A percentile compares a stretch with the other conserved stretches of the same genome.
These are phyloP conservation scores for Umbilicus rupestris DNA, from an alignment of 164 flowering plant genomes.

Conservation along the genomic window DNA sequence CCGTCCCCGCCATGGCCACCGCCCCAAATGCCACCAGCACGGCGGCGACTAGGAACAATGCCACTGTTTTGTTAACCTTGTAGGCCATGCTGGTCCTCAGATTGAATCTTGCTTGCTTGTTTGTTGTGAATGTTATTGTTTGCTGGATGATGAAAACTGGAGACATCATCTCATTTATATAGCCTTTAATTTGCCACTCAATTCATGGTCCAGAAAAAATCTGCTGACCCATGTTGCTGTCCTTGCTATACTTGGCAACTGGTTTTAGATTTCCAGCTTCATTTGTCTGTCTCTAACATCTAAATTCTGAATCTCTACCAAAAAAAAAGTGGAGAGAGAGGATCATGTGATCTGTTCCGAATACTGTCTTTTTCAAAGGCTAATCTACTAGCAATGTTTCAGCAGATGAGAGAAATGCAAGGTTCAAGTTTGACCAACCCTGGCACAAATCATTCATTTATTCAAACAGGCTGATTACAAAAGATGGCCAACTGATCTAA, in stretches of 20 bases:
- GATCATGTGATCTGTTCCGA: too few species aligned
- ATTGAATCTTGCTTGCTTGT: not conserved
- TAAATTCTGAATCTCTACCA: too few species aligned
- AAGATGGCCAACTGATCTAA: not conserved
- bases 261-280: too few species aligned
- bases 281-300: too few species aligned
- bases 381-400: too few species aligned
- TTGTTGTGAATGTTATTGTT: not conserved
- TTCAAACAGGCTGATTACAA: not conserved
- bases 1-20: not conserved
- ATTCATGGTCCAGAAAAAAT: not conserved
- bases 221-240: not conserved
- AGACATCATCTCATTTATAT: not conserved
- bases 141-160: not conserved
- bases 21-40: not conserved
- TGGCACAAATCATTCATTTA: not conserved
- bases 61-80: not conserved
- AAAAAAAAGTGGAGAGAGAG: too few species aligned
- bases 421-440: not conserved
- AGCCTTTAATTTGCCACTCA: not conserved
- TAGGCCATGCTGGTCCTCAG: conserved; percentile 1
- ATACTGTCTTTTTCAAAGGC: too few species aligned
- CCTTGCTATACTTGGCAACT: too few species aligned
- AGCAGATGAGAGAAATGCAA: too few species aligned
- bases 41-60: not conserved